Base-by-base conservation (phyloP, 306 rosid species). In the Prunus campanulata region DNA sequence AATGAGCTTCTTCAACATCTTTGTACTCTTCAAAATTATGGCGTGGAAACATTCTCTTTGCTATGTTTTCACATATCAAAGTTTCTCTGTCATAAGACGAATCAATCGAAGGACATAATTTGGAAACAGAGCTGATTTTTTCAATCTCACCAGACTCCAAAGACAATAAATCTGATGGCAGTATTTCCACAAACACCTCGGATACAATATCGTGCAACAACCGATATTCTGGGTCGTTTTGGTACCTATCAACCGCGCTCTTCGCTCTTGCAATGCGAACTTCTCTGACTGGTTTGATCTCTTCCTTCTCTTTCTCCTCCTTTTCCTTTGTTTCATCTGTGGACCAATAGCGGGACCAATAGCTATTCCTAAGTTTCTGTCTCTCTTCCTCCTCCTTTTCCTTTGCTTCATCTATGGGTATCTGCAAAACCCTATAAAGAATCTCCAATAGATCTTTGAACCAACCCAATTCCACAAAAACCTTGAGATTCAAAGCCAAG, bases 11-110 rank as follows among this genome's bases (percentile, higher is more conserved):
- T 4, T 2, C 27, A 44, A 70, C 16, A 10, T 70, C 25, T 50
- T 2, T 70, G 74, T 70, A 50, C 13, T 69, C 73, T 27, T 20
- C 56, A 14, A 27, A 50, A 19, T 25, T 30, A 10, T 50, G 24
- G 20, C 10, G 74, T 3, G 27, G 61, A 35, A 50, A 70, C 24
- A 70, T 10, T 30, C 24, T 68, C 73, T 15, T 70, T 29, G 47
- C 74, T 27, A 50, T 50, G 74, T 18, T 25, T 50, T 70, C 74
- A 18, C 74, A 70, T 4, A 70, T 15, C 10, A 70, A 11, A 35
- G 61, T 50, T 50, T 3, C 46, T 22, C 9, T 68, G 25, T 68
- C 72, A 10, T 68, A 46, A 6, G 1, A 5, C 2, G 72, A 12
- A 68, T 47, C 56, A 46, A 68, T 2, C 14, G 55, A 47, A 68